phyloP scores from a whole-genome alignment of 1,284 basidiomycete genomes.

The Tylopilus sp. region DNA sequence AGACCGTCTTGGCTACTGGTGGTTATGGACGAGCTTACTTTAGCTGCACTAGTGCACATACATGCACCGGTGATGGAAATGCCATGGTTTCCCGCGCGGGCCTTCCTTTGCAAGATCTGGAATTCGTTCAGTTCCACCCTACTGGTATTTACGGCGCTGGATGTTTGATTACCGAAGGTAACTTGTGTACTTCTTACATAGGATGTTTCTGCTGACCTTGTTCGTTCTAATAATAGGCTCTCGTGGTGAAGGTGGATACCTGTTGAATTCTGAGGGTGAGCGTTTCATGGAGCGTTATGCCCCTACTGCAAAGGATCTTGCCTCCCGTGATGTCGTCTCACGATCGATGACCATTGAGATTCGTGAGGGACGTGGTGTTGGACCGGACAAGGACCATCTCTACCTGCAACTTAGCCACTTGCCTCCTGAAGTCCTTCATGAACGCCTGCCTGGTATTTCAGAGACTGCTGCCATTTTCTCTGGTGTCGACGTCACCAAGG shows the following conservation, averaged over 20 bases:
- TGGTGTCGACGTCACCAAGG: conserved; percentile 99
- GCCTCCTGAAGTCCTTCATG: conserved; percentile 92
- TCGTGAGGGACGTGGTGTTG: conserved; percentile 97
- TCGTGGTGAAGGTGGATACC: conserved; percentile 98
- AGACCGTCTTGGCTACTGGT: conserved; percentile 97
- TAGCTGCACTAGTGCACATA: conserved; percentile 98
- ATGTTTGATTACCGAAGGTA: conserved; percentile 96
- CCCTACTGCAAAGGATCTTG: conserved; percentile 98
- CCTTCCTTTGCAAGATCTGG: conserved; percentile 93
- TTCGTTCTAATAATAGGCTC: conserved; percentile 56
- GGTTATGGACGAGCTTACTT: conserved; percentile 99
- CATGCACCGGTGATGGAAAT: conserved; percentile 98
- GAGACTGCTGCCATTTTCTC: conserved; percentile 99
- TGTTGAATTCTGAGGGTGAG: conserved; percentile 98
- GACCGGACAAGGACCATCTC: conserved; percentile 97
- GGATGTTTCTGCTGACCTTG: conserved; percentile 2
- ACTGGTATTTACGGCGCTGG: conserved; percentile 99
- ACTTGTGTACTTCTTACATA: conserved; percentile 11
- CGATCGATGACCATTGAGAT: conserved; percentile 99
- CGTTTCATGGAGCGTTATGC: conserved; percentile 99
- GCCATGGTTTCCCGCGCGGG: conserved; percentile 98
- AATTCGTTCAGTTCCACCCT: conserved; percentile 99
- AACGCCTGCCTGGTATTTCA: conserved; percentile 98
- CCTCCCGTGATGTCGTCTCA: conserved; percentile 98
- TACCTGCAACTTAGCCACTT: conserved; percentile 97